phyloP scores from a whole-genome alignment of 169 alveolate species.

The Cryptosporidium viatorum region DNA sequence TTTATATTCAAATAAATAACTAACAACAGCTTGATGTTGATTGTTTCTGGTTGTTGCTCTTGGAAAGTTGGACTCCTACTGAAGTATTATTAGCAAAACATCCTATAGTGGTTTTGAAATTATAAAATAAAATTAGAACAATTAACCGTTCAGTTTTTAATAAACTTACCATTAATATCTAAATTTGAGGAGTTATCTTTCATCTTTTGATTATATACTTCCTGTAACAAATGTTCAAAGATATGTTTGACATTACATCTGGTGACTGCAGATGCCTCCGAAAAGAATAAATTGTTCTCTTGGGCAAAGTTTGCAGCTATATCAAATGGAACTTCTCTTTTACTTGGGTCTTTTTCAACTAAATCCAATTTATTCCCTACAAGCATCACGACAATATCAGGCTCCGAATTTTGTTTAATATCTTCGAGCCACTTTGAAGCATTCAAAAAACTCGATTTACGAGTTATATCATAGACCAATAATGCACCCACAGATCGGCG shows the following conservation, averaged over 20 bases:
- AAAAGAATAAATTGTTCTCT: constrained; percentile 89
- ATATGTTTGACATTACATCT: constrained; percentile 95
- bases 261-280: constrained; percentile 97
- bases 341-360: constrained; percentile 89
- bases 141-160: background rate
- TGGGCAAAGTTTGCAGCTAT: constrained; percentile 91
- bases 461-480: constrained; percentile 94
- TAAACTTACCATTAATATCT: constrained; percentile 66
- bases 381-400: constrained; percentile 96
- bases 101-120: constrained; percentile 8
- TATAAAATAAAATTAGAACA: background rate
- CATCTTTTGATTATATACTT: constrained; percentile 80
- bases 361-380: constrained; percentile 99
- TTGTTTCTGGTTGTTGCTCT: constrained; percentile 20
- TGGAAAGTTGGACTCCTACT: constrained; percentile 58
- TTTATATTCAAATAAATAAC: background rate
- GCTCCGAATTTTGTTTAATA: constrained; percentile 96
- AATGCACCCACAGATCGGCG: constrained; percentile 97
- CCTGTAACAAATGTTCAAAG: constrained; percentile 94
- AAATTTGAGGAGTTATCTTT: constrained; percentile 52
- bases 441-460: constrained; percentile 89
- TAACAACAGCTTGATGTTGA: constrained; percentile 52
- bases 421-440: constrained; percentile 94
- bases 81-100: constrained; percentile 35
- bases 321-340: constrained; percentile 88